phyloP scores from a whole-genome alignment of 495 filamentous ascomycete species.

The Oleoguttula mirabilis region DNA sequence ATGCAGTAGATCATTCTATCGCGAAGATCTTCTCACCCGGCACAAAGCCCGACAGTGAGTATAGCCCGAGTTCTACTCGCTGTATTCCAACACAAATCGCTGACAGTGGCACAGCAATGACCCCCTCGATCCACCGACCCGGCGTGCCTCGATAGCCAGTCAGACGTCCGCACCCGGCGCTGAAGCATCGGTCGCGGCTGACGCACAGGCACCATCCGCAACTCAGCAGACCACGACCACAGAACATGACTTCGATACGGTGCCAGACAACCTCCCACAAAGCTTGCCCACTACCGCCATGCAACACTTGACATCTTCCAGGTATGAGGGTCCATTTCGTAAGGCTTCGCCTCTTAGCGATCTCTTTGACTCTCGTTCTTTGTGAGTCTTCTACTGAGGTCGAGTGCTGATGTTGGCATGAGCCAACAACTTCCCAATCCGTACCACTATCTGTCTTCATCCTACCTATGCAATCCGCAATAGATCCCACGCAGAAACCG shows the following conservation, averaged over 20 bases:
- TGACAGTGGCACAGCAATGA: slow-evolving; percentile 18
- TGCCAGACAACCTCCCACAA: background rate
- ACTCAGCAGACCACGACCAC: background rate
- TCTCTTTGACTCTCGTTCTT: slow-evolving; percentile 12
- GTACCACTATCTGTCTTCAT: no score
- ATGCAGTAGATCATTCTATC: slow-evolving; percentile 54
- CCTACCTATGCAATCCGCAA: no score
- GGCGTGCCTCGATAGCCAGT: slow-evolving; percentile 12
- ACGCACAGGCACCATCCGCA: background rate
- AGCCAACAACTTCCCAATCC: no score
- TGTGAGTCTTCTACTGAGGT: slow-evolving; percentile 6
- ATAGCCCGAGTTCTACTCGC: slow-evolving; percentile 27
- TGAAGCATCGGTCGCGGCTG: background rate
- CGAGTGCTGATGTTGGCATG: background rate
- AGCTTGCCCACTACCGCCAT: background rate
- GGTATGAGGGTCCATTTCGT: slow-evolving; percentile 12
- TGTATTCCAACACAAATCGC: no score
- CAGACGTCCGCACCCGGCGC: slow-evolving; percentile 2
- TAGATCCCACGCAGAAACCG: no score
- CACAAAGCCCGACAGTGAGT: slow-evolving; percentile 79
- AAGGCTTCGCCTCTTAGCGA: background rate
- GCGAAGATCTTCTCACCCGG: slow-evolving; percentile 63
- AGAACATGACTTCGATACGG: background rate
- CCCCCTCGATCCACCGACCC: slow-evolving; percentile 9
- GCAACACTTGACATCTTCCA: slow-evolving; percentile 1